Base-by-base conservation (phyloP, 129 eudicot species). In the Flaveria brownii region DNA sequence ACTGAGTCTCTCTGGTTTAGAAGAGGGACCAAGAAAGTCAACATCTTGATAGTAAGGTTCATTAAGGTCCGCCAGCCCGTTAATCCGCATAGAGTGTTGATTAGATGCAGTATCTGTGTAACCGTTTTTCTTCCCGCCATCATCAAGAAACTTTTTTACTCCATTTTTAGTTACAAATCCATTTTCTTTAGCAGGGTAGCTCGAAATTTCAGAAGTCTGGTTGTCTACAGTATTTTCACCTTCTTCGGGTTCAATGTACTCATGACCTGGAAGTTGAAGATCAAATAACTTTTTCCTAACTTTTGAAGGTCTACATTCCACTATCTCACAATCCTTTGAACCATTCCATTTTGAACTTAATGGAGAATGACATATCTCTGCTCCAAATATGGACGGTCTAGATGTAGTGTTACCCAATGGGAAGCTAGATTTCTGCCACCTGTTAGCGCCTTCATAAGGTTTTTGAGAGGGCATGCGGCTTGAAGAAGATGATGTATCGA, bases 251-350 rank as follows among this genome's bases (percentile, higher is more conserved):
- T 85, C 96, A 66, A 82, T 76, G 72, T 91, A 84, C 70, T 89
- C 91, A 71, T 87, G 92, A 26, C 96, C 90, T 41, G 92, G 92
- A 15, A 91, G 90, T 80, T 88, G 90, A 83, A 91, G 97, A 94
- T 89, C 93, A 6, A 94, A 89, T 90, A 87, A 77, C 81, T 83
- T 86, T 76, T 88, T 88, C 78, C 97, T 83, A 74, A 87, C 89
- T 83, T 90, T 93, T 50, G 86, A 78, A 42, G 98, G 92, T 81
- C 98, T 90, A 41, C 87, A 84, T 54, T 88, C 97, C 30, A 83
- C 77, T 14, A 74, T 78, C 67, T 76, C 96, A 62, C 82, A 86
- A 60, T 85, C 90, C 82, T 86, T 90, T 15, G 78, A 70, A 65
- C 78, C 80, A 43, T 77, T 78, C 73, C 90, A 91, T 81, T 94